Evolutionary conservation across 2,329 filamentous ascomycete species (phyloP).

Genomic region (Grosmannia huntii): DNA sequence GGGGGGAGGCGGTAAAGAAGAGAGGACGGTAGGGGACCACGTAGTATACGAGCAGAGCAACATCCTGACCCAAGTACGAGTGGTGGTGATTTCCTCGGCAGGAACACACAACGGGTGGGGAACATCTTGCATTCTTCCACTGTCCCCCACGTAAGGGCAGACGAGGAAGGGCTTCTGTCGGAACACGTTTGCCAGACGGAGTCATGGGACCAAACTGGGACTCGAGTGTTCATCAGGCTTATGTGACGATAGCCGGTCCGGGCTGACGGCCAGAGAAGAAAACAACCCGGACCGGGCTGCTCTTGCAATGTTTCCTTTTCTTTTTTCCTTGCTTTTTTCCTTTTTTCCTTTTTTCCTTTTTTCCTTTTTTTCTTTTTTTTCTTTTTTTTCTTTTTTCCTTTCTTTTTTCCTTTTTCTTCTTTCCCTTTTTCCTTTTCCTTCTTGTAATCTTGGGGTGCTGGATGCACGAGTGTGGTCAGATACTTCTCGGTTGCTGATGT

Average conservation of each 20-base stretch:
- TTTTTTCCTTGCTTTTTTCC: no score
- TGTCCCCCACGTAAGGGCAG: neutral
- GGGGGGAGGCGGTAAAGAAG: neutral
- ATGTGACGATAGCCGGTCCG: neutral
- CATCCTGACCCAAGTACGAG: neutral
- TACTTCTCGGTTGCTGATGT: no score
- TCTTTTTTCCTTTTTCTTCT: no score
- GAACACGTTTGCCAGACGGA: neutral
- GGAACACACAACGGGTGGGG: neutral
- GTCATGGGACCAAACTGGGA: neutral
- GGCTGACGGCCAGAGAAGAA: neutral
- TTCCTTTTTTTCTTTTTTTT: no score
- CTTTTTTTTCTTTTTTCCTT: no score
- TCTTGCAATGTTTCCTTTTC: no score
- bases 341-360: no score
- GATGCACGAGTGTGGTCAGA: no score
- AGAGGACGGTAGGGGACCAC: neutral
- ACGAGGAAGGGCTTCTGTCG: neutral
- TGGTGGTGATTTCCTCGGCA: neutral
- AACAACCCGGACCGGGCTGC: no score
- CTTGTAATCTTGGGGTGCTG: no score
- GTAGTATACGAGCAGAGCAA: neutral
- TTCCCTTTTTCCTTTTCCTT: no score
- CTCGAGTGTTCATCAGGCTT: neutral
- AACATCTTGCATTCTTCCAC: neutral